Percentiles rank a stretch among this genome's conserved stretches.
phyloP scores from a whole-genome alignment of 2,329 filamentous ascomycete species.

The Talaromyces islandicus region DNA sequence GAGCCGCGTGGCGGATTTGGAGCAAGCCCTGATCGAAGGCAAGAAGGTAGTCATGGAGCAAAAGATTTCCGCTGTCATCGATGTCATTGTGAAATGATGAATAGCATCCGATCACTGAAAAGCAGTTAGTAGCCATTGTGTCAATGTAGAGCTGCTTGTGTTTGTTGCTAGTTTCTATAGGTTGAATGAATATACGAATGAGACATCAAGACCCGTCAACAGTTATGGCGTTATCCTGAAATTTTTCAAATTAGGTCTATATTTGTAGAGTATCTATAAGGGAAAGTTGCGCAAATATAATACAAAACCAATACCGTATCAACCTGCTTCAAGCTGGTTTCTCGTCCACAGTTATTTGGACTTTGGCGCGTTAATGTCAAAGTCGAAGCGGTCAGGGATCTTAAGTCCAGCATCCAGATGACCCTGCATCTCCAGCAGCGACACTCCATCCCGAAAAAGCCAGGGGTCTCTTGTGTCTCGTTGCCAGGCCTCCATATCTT shows the following conservation, averaged over 20 bases:
- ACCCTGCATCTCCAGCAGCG: background rate
- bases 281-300: background rate
- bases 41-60: conserved; percentile 11
- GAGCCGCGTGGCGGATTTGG: conserved; percentile 11
- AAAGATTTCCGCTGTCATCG: conserved; percentile 15
- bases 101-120: background rate
- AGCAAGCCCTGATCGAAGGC: conserved; percentile 13
- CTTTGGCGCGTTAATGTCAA: conserved; percentile 11
- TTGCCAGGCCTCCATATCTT: background rate
- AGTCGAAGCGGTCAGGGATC: conserved; percentile 18
- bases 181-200: background rate
- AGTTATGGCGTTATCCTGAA: background rate
- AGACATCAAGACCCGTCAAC: background rate
- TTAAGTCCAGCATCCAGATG: conserved; percentile 9
- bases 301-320: background rate
- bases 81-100: conserved; percentile 14
- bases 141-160: background rate
- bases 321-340: background rate
- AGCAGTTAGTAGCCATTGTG: background rate
- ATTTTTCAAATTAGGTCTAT: background rate
- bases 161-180: background rate
- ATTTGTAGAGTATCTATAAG: background rate
- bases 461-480: conserved; percentile 22
- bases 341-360: background rate
- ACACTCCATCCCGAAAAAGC: conserved; percentile 22